Percentiles rank a stretch among this genome's conserved stretches.
Evolutionary conservation across 176 grass and related monocot genomes (phyloP).

Genomic region (Rhynchospora tenuis): DNA sequence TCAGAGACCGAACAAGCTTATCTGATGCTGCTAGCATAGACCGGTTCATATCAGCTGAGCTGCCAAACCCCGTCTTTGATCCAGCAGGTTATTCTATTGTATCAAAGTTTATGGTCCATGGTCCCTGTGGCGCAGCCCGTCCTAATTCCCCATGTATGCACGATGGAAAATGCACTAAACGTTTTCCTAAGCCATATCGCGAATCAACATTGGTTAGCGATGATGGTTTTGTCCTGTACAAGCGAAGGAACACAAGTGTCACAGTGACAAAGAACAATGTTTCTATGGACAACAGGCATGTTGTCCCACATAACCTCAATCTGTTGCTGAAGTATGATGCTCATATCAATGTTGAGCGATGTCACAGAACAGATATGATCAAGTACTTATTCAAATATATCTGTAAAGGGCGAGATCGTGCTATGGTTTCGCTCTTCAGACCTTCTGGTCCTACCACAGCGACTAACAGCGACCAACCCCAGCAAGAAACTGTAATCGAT

Average conservation of each 20-base stretch:
- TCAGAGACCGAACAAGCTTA: too few species aligned
- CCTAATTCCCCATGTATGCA: too few species aligned
- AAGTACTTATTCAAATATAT: constrained; percentile 36
- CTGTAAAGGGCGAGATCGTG: not conserved
- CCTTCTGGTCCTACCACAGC: not conserved
- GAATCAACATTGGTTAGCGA: not conserved
- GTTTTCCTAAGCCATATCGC: not conserved
- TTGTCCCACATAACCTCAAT: not conserved
- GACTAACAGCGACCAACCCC: not conserved
- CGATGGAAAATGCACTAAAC: not conserved
- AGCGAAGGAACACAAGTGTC: not conserved
- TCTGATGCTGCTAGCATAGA: too few species aligned
- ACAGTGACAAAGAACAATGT: not conserved
- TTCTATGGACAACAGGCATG: constrained; percentile 13
- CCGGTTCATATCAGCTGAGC: too few species aligned
- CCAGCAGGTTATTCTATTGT: too few species aligned
- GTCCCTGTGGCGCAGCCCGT: too few species aligned
- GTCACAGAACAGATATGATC: not conserved
- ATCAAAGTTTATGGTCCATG: too few species aligned
- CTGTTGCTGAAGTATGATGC: constrained; percentile 14
- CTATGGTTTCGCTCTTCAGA: not conserved
- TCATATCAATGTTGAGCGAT: constrained; percentile 24
- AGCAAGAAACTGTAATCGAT: not conserved
- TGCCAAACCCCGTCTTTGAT: too few species aligned
- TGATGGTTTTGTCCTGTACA: not conserved